Percentiles rank a stretch among this genome's conserved stretches.
Evolutionary conservation across 352 stramenopile species (phyloP).

Genomic region (Pythium scleroteichum): DNA sequence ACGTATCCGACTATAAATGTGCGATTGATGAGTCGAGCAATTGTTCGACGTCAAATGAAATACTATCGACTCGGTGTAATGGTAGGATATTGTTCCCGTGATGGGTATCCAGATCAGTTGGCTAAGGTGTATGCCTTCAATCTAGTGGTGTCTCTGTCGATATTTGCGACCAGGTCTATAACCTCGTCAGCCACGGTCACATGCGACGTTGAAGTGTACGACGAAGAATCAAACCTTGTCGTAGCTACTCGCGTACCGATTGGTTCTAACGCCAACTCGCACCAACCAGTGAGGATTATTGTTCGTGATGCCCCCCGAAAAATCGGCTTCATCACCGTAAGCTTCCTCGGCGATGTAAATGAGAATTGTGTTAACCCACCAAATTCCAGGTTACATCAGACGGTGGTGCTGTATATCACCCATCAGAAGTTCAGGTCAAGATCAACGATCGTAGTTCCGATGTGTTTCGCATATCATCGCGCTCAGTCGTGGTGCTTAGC

Average conservation of each 20-base stretch:
- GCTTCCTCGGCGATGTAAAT: not conserved
- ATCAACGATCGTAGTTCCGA: slow-evolving; percentile 15
- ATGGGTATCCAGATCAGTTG: not conserved
- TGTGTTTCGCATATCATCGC: slow-evolving; percentile 13
- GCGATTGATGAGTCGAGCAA: slow-evolving; percentile 9
- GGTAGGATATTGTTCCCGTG: slow-evolving; percentile 2
- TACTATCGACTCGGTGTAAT: slow-evolving; percentile 13
- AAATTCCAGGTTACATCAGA: slow-evolving; percentile 11
- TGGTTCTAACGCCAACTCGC: slow-evolving; percentile 1
- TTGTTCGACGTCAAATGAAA: not conserved
- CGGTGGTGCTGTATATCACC: slow-evolving; percentile 18
- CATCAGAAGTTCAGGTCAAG: slow-evolving; percentile 26
- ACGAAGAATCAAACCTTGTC: slow-evolving; percentile 17
- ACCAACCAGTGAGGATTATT: slow-evolving; percentile 14
- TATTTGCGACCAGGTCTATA: slow-evolving; percentile 1
- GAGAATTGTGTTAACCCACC: not conserved
- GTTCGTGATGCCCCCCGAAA: slow-evolving; percentile 6
- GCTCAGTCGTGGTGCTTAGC: slow-evolving; percentile 10
- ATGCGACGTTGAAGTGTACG: slow-evolving; percentile 18
- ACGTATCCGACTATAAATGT: slow-evolving; percentile 16
- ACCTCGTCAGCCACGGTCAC: slow-evolving; percentile 1
- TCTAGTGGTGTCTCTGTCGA: slow-evolving; percentile 19
- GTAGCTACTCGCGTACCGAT: slow-evolving; percentile 2
- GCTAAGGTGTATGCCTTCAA: not conserved
- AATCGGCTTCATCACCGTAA: slow-evolving; percentile 24